A percentile compares a stretch with the other conserved stretches of the same genome.
Evolutionary conservation across 2,329 filamentous ascomycete genomes (phyloP).

Genomic region (Escovopsis sp.): DNA sequence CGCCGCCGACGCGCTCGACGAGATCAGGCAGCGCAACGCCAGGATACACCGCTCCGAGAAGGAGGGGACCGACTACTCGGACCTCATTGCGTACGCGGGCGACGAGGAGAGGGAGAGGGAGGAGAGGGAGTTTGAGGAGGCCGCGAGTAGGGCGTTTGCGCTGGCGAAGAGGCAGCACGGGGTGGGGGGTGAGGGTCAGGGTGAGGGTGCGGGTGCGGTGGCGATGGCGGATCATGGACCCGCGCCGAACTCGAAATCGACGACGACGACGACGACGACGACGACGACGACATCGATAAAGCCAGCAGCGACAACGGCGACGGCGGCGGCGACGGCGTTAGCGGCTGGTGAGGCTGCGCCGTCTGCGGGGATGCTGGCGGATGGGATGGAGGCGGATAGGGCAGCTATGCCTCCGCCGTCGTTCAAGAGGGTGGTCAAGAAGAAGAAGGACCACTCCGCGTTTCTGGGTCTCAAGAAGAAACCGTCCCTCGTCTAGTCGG

Average conservation of each 20-base stretch:
- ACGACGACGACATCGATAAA: too few relatives aligned
- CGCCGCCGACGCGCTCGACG: slow-evolving; percentile 87
- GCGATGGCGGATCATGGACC: neutral
- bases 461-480: slow-evolving; percentile 83
- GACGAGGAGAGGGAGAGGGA: slow-evolving; percentile 49
- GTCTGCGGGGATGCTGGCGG: slow-evolving; percentile 2
- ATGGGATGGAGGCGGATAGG: slow-evolving; percentile 10
- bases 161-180: slow-evolving; percentile 35
- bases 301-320: too few relatives aligned
- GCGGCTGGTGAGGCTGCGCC: neutral
- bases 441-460: slow-evolving; percentile 70
- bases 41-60: slow-evolving; percentile 63
- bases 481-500: slow-evolving; percentile 35
- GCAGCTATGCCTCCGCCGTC: slow-evolving; percentile 35
- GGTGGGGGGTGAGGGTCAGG: slow-evolving; percentile 15
- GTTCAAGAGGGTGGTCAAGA: slow-evolving; percentile 66
- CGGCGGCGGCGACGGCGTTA: neutral
- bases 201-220: slow-evolving; percentile 16
- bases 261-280: too few relatives aligned
- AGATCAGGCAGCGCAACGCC: slow-evolving; percentile 85
- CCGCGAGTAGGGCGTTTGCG: slow-evolving; percentile 64
- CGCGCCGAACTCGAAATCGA: slow-evolving; percentile 1
- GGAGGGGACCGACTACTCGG: slow-evolving; percentile 47
- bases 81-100: slow-evolving; percentile 36
- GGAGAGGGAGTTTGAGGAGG: slow-evolving; percentile 73